Evolutionary conservation across 495 filamentous ascomycete genomes (phyloP).

Genomic region (Penicillium desertorum): DNA sequence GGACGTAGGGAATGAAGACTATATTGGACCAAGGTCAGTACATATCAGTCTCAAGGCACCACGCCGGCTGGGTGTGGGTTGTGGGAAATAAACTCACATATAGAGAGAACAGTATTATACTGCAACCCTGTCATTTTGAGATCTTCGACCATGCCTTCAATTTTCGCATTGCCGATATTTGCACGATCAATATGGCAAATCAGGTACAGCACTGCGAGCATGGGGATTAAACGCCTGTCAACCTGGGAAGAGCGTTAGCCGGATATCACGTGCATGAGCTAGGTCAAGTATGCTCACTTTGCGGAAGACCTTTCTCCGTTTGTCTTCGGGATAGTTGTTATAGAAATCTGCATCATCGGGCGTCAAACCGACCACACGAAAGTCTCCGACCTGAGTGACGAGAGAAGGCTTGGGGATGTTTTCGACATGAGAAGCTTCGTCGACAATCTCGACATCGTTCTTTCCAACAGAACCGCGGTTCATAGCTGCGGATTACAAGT

Average conservation of each 20-base stretch:
- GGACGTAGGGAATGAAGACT: conserved; percentile 41
- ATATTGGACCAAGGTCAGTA: background rate
- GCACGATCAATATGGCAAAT: conserved; percentile 54
- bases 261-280: background rate
- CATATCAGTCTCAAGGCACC: background rate
- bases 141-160: conserved; percentile 19
- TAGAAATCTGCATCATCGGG: conserved; percentile 14
- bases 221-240: conserved; percentile 31
- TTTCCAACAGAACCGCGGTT: conserved; percentile 10
- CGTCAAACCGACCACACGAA: conserved; percentile 17
- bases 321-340: conserved; percentile 7
- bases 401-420: conserved; percentile 13
- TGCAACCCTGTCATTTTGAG: conserved; percentile 14
- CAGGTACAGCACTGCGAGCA: conserved; percentile 46
- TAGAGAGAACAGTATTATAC: conserved; percentile 36
- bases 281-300: background rate
- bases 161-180: conserved; percentile 52
- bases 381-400: conserved; percentile 11
- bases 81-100: conserved; percentile 15
- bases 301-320: conserved; percentile 8
- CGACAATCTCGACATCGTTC: conserved; percentile 15
- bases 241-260: conserved; percentile 12
- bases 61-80: background rate
- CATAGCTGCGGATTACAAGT: conserved; percentile 7
- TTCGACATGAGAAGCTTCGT: conserved; percentile 15